Evolutionary conservation across 805 yeast genomes (phyloP), one percentile per base, ranked within the genome.

Genomic region (Hanseniaspora taiwanica): DNA sequence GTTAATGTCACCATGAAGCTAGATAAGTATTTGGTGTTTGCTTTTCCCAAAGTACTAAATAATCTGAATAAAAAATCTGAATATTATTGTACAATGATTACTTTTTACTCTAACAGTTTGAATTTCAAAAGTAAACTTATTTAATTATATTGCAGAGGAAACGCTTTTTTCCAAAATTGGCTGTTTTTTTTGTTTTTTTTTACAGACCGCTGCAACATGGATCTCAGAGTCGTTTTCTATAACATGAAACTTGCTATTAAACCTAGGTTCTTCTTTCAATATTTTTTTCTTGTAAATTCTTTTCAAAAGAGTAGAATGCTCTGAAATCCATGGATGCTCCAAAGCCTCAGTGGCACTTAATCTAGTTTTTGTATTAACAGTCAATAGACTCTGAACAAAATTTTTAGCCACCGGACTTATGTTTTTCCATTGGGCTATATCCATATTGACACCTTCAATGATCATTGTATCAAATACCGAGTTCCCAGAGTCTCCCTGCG

Each of bases 311-410:
- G 38, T 40, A 9, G 32, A 31, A 45, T 71, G 71, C 34, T 58
- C 56, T 27, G 52, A 47, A 13, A 76, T 60, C 83, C 82, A 76
- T 0, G 48, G 46, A 45, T 66, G 71, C 3, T 50, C 35, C n/a
- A 71, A 57, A 38, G 75, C 66, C 6, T 60, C 62, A 1, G 47
- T 43, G 21, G 66, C 60, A 37, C 57, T 57, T 35, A 57, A 51
- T 27, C 81, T 52, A 24, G 58, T 46, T 0, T 36, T 42, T 1
- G 65, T 63, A 44, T 71, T 58, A 2, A 65, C 63, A 27, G 54
- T 44, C 3, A 74, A 48, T 13, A 76, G 54, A 1, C 50, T 48
- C 19, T 51, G 48, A 2, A 75, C 69, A 48, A 74, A 70, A 25
- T 58, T 55, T 46, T 69, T 72, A 0, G 76, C 78, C 24, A 51